phyloP scores from a whole-genome alignment of 345 rosid species.

The Euclidium syriacum region DNA sequence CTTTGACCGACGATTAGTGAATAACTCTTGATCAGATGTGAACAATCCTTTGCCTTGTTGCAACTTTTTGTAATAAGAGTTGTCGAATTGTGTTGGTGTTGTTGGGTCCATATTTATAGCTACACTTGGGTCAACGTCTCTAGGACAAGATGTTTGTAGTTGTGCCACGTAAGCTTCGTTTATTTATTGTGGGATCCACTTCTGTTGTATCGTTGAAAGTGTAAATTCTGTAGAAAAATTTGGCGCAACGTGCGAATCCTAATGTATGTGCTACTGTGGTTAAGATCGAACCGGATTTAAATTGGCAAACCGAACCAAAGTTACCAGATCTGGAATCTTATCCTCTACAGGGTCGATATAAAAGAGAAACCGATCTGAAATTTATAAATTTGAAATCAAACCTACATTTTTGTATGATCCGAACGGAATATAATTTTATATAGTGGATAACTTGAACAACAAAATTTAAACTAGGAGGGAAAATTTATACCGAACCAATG shows the following conservation, averaged over 20 bases:
- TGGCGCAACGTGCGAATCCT: conserved; percentile 69
- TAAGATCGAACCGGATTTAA: not conserved
- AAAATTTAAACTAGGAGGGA: too few relatives aligned
- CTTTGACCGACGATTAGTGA: conserved; percentile 48
- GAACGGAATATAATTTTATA: too few relatives aligned
- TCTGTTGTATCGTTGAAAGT: conserved; percentile 39
- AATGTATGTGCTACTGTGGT: conserved; percentile 65
- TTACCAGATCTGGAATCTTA: too few relatives aligned
- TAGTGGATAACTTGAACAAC: too few relatives aligned
- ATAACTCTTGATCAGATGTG: conserved; percentile 75
- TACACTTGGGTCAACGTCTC: conserved; percentile 52
- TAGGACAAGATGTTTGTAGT: conserved; percentile 58
- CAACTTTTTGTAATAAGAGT: conserved; percentile 60
- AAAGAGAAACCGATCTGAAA: too few relatives aligned
- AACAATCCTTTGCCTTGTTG: conserved; percentile 65
- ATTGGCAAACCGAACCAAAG: not conserved
- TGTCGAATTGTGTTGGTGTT: conserved; percentile 63
- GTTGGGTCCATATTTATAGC: conserved; percentile 82
- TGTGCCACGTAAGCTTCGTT: conserved; percentile 52
- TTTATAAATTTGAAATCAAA: too few relatives aligned
- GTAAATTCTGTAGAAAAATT: conserved; percentile 55
- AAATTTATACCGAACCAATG: too few relatives aligned
- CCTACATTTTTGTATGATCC: too few relatives aligned
- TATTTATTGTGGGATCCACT: conserved; percentile 67
- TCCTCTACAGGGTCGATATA: too few relatives aligned